Base-by-base conservation (phyloP, 192 early-diverging fungal genomes). In the Mortierella antarctica region DNA sequence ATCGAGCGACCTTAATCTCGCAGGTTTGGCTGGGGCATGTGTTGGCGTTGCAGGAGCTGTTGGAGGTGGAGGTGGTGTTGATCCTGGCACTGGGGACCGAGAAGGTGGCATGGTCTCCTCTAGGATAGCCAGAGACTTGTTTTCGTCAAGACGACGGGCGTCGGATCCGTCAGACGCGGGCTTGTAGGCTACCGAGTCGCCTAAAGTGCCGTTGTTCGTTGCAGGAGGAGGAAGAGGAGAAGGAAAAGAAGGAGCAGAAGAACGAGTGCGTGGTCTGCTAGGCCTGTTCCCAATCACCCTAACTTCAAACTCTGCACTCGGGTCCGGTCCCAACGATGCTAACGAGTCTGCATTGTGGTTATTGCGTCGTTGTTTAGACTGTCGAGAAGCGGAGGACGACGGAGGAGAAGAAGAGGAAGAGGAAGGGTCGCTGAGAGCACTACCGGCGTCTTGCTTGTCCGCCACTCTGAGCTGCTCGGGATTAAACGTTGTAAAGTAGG, bases 1-100 rank as follows among this genome's bases (percentile, higher is more conserved):
- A 61, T 89, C 88, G 39, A 89, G 67, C 5, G 83, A 82, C 40
- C 62, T 62, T 0, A 88, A 65, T 9, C 87, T 71, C n/a, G 69
- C 49, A 8, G 6, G 18, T 45, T 54, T 60, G 41, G 41, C 52
- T n/a, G 54, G 10, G n/a, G 21, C 21, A 18, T 21, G 6, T 10
- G 11, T 1, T 52, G 56, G n/a, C 39, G 14, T 6, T 67, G 20
- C 41, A n/a, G 8, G 6, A 2, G 40, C 21, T 8, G 49, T 11
- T 58, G 41, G 57, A 39, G 57, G 6, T 59, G 23, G 31, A 13
- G 23, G 31, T 59, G 57, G 40, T 8, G 1, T 23, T 8, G 21
- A 23, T 40, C 57, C 31, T 31, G 31, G 31, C 1, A 31, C 31
- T 31, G 31, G 31, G 31, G 31, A 31, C 31, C 31, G 31, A 31